Evolutionary conservation across 306 rosid genomes (phyloP).

Genomic region (Gleditsia sinensis): DNA sequence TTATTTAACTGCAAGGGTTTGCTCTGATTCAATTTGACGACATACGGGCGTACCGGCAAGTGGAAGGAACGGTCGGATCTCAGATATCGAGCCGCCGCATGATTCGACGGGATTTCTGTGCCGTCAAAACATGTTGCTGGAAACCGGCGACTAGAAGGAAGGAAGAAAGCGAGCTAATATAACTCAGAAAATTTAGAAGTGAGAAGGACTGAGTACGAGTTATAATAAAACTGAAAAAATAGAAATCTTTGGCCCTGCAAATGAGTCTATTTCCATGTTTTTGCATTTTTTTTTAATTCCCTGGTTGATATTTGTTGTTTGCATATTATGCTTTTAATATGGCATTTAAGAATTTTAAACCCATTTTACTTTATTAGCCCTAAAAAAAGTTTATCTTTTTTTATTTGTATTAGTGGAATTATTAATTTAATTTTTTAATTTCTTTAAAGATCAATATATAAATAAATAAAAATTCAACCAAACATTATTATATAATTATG

Average conservation of each 20-base stretch:
- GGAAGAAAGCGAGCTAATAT: slow-evolving; percentile 22
- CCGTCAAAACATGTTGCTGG: slow-evolving; percentile 50
- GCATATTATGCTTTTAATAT: background rate
- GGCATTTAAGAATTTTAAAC: background rate
- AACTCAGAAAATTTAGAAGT: slow-evolving; percentile 39
- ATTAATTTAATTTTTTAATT: background rate
- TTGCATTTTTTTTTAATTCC: background rate
- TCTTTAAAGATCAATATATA: no score
- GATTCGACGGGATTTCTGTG: slow-evolving; percentile 8
- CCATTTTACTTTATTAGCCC: background rate
- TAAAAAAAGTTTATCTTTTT: background rate
- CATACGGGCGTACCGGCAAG: slow-evolving; percentile 49
- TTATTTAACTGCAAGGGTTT: slow-evolving; percentile 25
- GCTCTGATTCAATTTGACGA: slow-evolving; percentile 47
- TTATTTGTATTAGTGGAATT: background rate
- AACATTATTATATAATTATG: no score
- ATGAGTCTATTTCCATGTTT: slow-evolving; percentile 15
- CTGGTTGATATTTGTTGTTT: no score
- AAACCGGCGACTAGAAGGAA: slow-evolving; percentile 29
- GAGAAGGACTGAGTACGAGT: slow-evolving; percentile 24
- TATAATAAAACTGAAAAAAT: slow-evolving; percentile 1
- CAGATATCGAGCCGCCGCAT: slow-evolving; percentile 32
- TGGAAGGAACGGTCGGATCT: slow-evolving; percentile 49
- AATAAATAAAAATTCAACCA: no score
- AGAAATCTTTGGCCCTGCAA: background rate